Base-by-base conservation (phyloP, 371 early-diverging fungal genomes). In the Rhizopus arrhizus region DNA sequence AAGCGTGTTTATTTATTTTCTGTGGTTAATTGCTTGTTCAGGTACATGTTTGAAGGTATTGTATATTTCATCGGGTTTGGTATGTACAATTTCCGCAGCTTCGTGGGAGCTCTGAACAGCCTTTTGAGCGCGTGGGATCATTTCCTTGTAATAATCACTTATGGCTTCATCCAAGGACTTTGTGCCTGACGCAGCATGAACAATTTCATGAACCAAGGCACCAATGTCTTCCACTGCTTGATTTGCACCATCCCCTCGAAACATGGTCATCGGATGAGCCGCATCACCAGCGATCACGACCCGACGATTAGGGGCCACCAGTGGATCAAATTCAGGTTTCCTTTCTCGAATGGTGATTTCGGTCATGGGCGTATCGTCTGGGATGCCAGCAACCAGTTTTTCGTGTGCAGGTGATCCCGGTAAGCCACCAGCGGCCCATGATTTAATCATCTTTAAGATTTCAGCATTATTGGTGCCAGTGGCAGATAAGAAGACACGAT, bases 201-300 rank as follows among this genome's bases (percentile, higher is more conserved):
- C 38, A 6, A 75, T 43, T 46, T 59, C 46, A 8, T 53, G 28
- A 11, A 59, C 64, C 16, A 75, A 53, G 22, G 47, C 42, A 16
- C 51, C 56, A 13, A 66, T 45, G 53, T 75, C 73, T 2, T 65
- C 13, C 36, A 75, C 68, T 16, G 73, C 76, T 48, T 75, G 76
- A 43, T 74, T 74, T 11, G 61, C 71, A 55, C 61, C 65, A 52
- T 65, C 61, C 15, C 61, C 65, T 5, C 56, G 55, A 40, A 61
- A 61, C 66, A 66, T 66, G 16, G 66, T 52, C 62, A 66, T 66
- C 2, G 62, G 46, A 46, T 66, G 58, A 10, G 66, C 62, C 47
- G 66, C 36, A 46, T 66, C 62, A 1, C 66, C 66, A 3, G 51
- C 2, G 3, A 65, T 28, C 13, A 56, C 56, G 10, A 65, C 62